These are phyloP conservation scores for Podila epigama DNA, from an alignment of 192 early-diverging fungal genomes.

Conservation along the genomic window DNA sequence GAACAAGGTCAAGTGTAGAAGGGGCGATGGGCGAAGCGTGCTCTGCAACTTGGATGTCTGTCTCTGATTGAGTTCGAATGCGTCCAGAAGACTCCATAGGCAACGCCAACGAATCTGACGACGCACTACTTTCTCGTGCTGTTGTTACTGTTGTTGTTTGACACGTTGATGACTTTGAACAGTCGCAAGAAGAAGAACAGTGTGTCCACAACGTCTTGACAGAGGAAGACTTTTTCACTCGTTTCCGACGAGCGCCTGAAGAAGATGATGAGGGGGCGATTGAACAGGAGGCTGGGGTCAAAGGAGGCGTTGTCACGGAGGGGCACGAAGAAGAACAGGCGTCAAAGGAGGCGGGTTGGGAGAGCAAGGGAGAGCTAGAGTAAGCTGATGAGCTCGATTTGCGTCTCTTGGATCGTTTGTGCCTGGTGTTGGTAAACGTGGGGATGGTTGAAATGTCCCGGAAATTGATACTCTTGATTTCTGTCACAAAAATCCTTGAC, in stretches of 20 bases:
- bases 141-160: not conserved
- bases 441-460: conserved; percentile 45
- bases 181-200: conserved; percentile 25
- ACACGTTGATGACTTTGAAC: conserved; percentile 2
- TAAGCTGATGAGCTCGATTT: conserved; percentile 19
- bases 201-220: conserved; percentile 5
- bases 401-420: conserved; percentile 29
- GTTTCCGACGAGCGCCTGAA: conserved; percentile 25
- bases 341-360: not conserved
- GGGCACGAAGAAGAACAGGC: not conserved
- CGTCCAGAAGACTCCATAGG: conserved; percentile 40
- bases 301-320: too few species aligned
- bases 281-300: too few species aligned
- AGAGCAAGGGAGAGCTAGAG: not conserved
- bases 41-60: conserved; percentile 23
- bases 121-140: too few species aligned
- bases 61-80: conserved; percentile 33
- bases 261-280: conserved; percentile 10
- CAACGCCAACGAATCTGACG: not conserved
- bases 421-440: conserved; percentile 15
- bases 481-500: conserved; percentile 28
- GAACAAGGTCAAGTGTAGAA: not conserved
- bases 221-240: conserved; percentile 39
- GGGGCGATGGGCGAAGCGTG: not conserved
- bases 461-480: conserved; percentile 38